Base-by-base conservation (phyloP, 164 flowering plant species). In the Berberis thunbergii region DNA sequence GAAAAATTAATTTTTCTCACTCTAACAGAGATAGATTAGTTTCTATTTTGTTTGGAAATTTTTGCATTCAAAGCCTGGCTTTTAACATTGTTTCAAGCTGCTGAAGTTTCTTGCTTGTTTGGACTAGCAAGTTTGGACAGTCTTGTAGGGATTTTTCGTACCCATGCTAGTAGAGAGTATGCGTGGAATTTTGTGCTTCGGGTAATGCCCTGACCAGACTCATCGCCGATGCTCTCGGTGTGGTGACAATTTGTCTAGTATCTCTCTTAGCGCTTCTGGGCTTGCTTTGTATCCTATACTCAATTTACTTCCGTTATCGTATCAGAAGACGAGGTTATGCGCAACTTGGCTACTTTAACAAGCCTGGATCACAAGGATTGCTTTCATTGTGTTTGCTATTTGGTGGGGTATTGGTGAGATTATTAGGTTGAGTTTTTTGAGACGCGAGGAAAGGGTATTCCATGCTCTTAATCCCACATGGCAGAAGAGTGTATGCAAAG, bases 111-210 rank as follows among this genome's bases (percentile, higher is more conserved):
- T 67, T 65, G 48, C 50, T 61, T 61, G 46, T 67, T 69, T 38
- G 41, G 45, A 49, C 66, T 70, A 62, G 57, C 69, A 67, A 77
- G 69, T 59, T 57, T 67, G 43, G 70, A 61, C 48, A 41, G 64
- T 43, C 43, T 59, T 44, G 43, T 64, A 60, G 82, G 78, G 52
- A 43, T 64, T 69, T 65, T 70, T 62, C 57, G 92, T 72, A 77
- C 85, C 92, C 86, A 86, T 94, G 97, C 96, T 87, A 86, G 88
- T 78, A 73, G 91, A 86, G 91, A 94, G 98, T 88, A 94, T 94
- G 99, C 90, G 91, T 87, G 93, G 91, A 83, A 82, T 81, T 76
- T n/a, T 71, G 86, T 84, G 72, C 60, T 81, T 89, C 79, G 93
- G 93, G 96, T 94, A 81, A 89, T 94, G 99, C 97, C 91, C 91